Evolutionary conservation across 495 filamentous ascomycete species (phyloP).

Genomic region (Sporormia fimetaria): DNA sequence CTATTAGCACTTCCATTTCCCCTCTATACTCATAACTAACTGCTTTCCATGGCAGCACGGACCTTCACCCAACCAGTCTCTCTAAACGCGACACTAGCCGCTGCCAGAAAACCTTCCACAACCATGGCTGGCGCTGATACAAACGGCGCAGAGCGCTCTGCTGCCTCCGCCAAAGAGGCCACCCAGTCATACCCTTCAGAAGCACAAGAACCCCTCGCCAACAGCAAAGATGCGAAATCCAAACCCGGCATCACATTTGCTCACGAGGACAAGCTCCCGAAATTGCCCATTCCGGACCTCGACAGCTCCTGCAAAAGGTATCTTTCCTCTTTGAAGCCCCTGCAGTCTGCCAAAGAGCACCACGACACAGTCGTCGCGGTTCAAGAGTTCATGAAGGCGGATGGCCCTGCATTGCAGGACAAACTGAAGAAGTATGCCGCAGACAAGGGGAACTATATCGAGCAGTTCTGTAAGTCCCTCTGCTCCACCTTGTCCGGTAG

Average conservation of each 20-base stretch:
- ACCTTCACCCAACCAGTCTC: constrained; percentile 55
- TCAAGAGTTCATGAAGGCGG: constrained; percentile 69
- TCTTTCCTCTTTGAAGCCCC: constrained; percentile 62
- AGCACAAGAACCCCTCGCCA: constrained; percentile 35
- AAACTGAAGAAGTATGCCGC: constrained; percentile 86
- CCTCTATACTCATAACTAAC: constrained; percentile 55
- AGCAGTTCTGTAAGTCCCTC: constrained; percentile 81
- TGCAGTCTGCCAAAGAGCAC: constrained; percentile 74
- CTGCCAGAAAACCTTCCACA: constrained; percentile 8
- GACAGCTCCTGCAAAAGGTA: constrained; percentile 71
- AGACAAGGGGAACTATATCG: constrained; percentile 90
- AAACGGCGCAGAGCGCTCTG: constrained; percentile 27
- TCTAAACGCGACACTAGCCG: constrained; percentile 52
- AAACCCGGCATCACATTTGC: constrained; percentile 75
- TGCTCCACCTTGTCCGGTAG: too few species aligned
- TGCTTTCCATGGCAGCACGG: constrained; percentile 33
- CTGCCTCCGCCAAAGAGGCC: constrained; percentile 32
- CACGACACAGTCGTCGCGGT: constrained; percentile 71
- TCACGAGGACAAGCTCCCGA: constrained; percentile 75
- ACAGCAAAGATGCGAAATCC: constrained; percentile 32
- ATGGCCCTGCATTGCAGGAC: constrained; percentile 79
- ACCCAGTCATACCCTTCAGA: constrained; percentile 36
- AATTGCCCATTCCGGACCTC: constrained; percentile 89
- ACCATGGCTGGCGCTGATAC: constrained; percentile 21
- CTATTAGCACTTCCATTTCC: constrained; percentile 63